Conservation (phyloP, 768 basidiomycete genomes). For the Pulveroboletus ravenelii region DNA sequence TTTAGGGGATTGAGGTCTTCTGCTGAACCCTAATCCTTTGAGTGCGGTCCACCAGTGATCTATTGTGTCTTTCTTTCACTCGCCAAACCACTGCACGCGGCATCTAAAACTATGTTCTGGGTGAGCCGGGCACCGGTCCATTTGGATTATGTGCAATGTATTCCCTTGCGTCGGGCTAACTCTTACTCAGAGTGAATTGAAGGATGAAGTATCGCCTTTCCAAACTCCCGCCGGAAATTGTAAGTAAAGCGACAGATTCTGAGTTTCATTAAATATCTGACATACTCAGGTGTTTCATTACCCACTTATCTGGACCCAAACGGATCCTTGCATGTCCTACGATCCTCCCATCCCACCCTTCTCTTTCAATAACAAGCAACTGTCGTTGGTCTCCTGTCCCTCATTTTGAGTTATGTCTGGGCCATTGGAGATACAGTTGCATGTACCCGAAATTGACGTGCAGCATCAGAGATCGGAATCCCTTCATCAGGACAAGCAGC, state of each 20-base stretch:
- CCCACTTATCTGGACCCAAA: not conserved
- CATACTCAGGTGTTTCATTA: not conserved
- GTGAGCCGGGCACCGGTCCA: not conserved
- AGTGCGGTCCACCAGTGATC: not conserved
- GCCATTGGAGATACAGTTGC: not conserved
- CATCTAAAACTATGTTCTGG: too few species aligned
- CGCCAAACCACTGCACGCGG: not conserved
- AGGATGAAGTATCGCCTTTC: not conserved
- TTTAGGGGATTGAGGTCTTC: not conserved
- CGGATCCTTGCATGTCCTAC: not conserved
- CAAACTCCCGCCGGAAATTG: not conserved
- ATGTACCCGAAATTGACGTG: not conserved
- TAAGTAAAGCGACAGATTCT: not conserved
- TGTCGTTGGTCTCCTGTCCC: conserved; percentile 22
- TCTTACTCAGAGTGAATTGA: not conserved
- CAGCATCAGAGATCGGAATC: not conserved
- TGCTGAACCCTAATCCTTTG: too few species aligned
- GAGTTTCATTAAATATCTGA: not conserved
- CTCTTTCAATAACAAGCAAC: not conserved
- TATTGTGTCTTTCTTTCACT: not conserved
- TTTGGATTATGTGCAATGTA: not conserved
- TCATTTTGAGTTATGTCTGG: not conserved
- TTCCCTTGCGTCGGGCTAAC: not conserved
- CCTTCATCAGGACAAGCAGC: not conserved
- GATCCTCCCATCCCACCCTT: too few species aligned